Percentiles rank a stretch among this genome's conserved stretches.
Conservation (phyloP, 805 yeast genomes). For the Saccharomycopsis microspora region DNA sequence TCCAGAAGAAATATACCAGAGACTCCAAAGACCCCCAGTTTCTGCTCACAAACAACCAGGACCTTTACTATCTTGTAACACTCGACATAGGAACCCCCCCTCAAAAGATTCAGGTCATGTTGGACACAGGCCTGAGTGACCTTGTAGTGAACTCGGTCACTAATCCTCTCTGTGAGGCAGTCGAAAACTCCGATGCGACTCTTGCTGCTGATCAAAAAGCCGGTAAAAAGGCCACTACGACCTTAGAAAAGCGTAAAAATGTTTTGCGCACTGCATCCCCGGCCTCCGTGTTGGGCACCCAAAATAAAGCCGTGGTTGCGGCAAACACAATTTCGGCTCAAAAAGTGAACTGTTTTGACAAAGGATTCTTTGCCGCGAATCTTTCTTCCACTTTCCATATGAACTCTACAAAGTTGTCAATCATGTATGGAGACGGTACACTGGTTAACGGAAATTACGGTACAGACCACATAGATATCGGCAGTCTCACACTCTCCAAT, state of each 20-base stretch:
- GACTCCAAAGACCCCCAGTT: neutral
- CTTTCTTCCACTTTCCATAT: slow-evolving; percentile 24
- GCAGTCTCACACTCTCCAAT: slow-evolving; percentile 33
- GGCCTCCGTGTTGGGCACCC: neutral
- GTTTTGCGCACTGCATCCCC: neutral
- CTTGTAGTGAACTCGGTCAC: slow-evolving; percentile 44
- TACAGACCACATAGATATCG: slow-evolving; percentile 44
- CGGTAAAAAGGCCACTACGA: neutral
- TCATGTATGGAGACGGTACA: slow-evolving; percentile 36
- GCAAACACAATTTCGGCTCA: neutral
- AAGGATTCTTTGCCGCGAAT: slow-evolving; percentile 27
- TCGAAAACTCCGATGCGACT: neutral
- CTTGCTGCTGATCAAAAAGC: neutral
- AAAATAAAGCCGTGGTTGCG: neutral
- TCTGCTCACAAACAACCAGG: neutral
- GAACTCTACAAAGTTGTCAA: slow-evolving; percentile 25
- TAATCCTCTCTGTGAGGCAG: slow-evolving; percentile 33
- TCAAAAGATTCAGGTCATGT: slow-evolving; percentile 39
- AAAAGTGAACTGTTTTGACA: slow-evolving; percentile 23
- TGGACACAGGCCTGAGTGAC: slow-evolving; percentile 76
- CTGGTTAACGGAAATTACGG: slow-evolving; percentile 49
- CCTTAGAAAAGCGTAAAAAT: slow-evolving; percentile 7
- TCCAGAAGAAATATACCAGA: no score
- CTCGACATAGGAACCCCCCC: slow-evolving; percentile 44
- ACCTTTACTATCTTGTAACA: slow-evolving; percentile 20